Evolutionary conservation across 352 stramenopile genomes (phyloP), one percentile per base, ranked within the genome.

Genomic region (Globisporangium middletonii): DNA sequence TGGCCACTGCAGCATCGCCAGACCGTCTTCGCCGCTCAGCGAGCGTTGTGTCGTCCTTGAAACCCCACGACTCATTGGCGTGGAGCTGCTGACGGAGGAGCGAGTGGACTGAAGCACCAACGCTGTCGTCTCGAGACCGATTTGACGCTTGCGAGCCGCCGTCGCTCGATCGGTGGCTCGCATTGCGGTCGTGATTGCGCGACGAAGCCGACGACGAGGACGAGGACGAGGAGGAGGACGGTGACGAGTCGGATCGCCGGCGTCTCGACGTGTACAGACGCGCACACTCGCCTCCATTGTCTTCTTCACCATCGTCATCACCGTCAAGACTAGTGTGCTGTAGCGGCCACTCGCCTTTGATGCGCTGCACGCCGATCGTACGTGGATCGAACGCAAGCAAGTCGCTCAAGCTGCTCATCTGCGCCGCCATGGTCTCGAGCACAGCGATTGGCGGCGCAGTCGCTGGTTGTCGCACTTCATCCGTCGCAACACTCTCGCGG

Each of bases 291-390:
- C 23, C 23, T 23, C 23, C 23, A 23, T 23, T 18, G 9, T 15
- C 55, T 1, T 28, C 19, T 15, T 38, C 26, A 30, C 13, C 26
- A 33, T 2, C 15, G 28, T 5, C 18, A 6, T 33, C 30, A 1
- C 35, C 18, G 4, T 42, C 26, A 23, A 12, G 18, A n/a, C n/a
- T 13, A 4, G 38, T 26, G 4, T 62, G 28, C 11, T 42, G 43
- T 15, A 66, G 15, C 26, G 69, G 69, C 75, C 75, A 86, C 9
- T 70, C 55, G 0, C 74, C 68, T 0, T 64, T 63, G 44, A 89
- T 85, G 12, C 59, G 75, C 43, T 86, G 66, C 9, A 83, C 71
- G 13, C 79, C 79, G 46, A 89, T 83, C 0, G 68, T 73, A 13
- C 65, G 64, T n/a, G 77, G 64, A 59, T 89, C 77, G 35, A 60